phyloP scores from a whole-genome alignment of 2,329 filamentous ascomycete species.

The Paraphoma sp. region DNA sequence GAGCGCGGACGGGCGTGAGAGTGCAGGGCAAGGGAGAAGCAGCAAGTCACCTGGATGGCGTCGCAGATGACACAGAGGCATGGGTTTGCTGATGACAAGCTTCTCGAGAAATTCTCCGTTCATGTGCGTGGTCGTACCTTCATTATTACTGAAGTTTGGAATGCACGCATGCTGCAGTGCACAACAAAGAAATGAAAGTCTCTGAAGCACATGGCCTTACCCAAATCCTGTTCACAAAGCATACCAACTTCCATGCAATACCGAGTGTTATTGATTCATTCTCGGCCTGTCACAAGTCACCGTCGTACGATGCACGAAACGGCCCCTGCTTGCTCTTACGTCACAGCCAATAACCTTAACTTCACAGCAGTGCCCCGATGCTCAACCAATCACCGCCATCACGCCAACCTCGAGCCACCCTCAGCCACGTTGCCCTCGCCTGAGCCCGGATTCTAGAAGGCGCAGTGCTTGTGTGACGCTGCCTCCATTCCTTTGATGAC shows the following conservation, averaged over 20 bases:
- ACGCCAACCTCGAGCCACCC: conserved; percentile 3
- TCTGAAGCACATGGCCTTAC: too few relatives aligned
- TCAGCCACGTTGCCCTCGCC: conserved; percentile 13
- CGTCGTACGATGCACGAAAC: not conserved
- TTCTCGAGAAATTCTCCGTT: too few relatives aligned
- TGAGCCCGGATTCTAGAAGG: conserved; percentile 12
- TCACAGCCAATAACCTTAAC: conserved; percentile 12
- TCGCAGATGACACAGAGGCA: conserved; percentile 13
- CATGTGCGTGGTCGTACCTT: too few relatives aligned
- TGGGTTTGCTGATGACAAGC: not conserved
- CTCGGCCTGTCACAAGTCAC: not conserved
- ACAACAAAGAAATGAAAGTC: too few relatives aligned
- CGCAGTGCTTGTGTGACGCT: conserved; percentile 31
- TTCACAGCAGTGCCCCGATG: conserved; percentile 10
- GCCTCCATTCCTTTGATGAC: conserved; percentile 17
- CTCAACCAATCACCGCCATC: conserved; percentile 14
- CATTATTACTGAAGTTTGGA: too few relatives aligned
- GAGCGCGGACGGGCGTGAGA: not conserved
- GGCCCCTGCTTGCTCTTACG: not conserved
- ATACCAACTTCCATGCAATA: too few relatives aligned
- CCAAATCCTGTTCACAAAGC: too few relatives aligned
- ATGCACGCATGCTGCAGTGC: too few relatives aligned
- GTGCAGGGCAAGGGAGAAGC: conserved; percentile 3
- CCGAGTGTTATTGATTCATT: not conserved
- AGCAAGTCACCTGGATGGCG: conserved; percentile 18